phyloP scores from a whole-genome alignment of 2,329 filamentous ascomycete species.

The Fonsecaea pedrosoi region DNA sequence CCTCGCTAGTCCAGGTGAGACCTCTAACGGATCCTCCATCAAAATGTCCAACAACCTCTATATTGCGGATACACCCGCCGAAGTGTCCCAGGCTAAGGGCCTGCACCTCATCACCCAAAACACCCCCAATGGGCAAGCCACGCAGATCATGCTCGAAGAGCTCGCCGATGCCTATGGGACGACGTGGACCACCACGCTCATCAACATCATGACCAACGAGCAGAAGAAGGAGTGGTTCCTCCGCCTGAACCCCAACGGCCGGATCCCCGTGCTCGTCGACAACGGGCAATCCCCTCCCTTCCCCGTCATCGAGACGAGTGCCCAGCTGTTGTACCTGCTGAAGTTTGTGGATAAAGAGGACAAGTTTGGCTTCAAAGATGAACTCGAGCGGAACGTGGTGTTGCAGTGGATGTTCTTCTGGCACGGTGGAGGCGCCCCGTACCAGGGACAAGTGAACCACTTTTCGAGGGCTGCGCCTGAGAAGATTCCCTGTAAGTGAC shows the following conservation, averaged over 20 bases:
- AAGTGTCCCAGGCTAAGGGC: conserved; percentile 58
- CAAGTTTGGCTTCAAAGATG: conserved; percentile 60
- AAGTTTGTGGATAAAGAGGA: conserved; percentile 58
- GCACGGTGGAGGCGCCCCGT: conserved; percentile 43
- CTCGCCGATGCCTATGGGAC: conserved; percentile 59
- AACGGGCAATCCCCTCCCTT: conserved; percentile 58
- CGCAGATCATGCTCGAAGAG: conserved; percentile 64
- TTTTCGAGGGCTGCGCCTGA: conserved; percentile 55
- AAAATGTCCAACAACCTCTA: conserved; percentile 45
- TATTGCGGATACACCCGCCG: conserved; percentile 53
- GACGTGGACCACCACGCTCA: conserved; percentile 56
- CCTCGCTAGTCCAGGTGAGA: neutral
- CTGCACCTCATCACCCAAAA: conserved; percentile 60
- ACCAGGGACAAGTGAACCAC: conserved; percentile 53
- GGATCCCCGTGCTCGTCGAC: conserved; percentile 60
- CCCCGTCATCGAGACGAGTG: conserved; percentile 61
- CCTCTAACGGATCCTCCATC: neutral
- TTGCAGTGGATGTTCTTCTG: conserved; percentile 65
- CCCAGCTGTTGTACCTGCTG: conserved; percentile 61
- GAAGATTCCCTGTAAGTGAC: conserved; percentile 52
- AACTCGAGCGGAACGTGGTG: conserved; percentile 56
- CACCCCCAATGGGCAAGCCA: conserved; percentile 61
- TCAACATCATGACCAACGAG: conserved; percentile 60
- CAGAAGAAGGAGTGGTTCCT: conserved; percentile 60
- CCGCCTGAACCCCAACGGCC: conserved; percentile 43